Base-by-base conservation (phyloP, 768 basidiomycete genomes). In the Boletus eberwhitei region DNA sequence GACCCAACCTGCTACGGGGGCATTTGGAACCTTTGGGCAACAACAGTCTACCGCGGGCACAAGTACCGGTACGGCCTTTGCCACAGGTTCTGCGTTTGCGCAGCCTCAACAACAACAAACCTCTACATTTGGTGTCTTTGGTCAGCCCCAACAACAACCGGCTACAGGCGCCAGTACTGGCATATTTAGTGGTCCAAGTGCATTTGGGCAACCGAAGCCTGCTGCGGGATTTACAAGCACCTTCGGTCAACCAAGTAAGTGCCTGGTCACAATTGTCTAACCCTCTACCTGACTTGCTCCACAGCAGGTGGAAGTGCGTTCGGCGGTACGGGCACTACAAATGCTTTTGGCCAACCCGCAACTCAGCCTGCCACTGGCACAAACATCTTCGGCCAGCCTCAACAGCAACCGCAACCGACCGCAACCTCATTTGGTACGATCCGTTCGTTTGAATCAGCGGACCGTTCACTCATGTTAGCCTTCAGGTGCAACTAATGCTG, bases 111-210 rank as follows among this genome's bases (percentile, higher is more conserved):
- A 60, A 35, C 72, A 74, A 52, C 64, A 38, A 50, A 60, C 69
- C 7, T 67, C 74, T 34, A 69, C 75, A 24, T 83, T 82, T 58
- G 76, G 80, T 54, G 66, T 76, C 2, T 87, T 87, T 66, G 79
- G 80, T 32, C 82, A 81, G 34, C 54, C 53, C 35, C 64, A 65
- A 36, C 71, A 68, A 53, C 77, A 67, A 55, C 60, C 78, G 65
- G 60, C 77, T 64, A 46, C 69, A 62, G 57, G 54, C 64, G 55
- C 76, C 3, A 64, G 74, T 24, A 47, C 57, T 12, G 44, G 59
- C 40, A 57, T 71, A 16, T 78, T 77, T 29, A 67, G 73, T 45
- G 60, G 65, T 45, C 69, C 76, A 22, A 42, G 41, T 39, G 26
- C 64, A 26, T 71, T 72, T 24, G 72, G 67, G 22, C 70, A 71